Evolutionary conservation across 495 filamentous ascomycete genomes (phyloP), one percentile per base, ranked within the genome.

Genomic region (Talaromyces liani): DNA sequence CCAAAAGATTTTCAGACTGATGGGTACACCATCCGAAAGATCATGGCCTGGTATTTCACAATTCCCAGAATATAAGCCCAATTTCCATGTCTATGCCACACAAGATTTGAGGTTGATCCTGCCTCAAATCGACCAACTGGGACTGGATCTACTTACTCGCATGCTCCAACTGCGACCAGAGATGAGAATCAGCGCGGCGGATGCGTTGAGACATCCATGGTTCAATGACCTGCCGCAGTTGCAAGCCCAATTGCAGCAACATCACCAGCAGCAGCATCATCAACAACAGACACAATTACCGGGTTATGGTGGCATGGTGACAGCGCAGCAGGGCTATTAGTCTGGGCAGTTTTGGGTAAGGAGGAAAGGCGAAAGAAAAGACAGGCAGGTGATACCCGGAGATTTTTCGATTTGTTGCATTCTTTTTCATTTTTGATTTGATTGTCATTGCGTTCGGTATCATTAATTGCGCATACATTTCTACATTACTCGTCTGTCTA

Each of bases 131-230:
- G 94, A 98, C 67, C 85, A 83, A 6, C 68, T 88, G 45, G 94
- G 93, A 1, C 82, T 98, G 71, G 91, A 96, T 69, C 78, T 98
- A 34, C 77, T 98, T 63, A 86, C 87, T 67, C 81, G 88, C 25
- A 97, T 98, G 94, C 83, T 98, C 36, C 93, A 97, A 68, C 78
- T 98, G 36, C 84, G 94, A 41, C 94, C 94, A 5, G 94, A 98
- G 71, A 89, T 96, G 80, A 85, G 94, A 31, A 88, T 96, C 68
- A 89, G 88, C 61, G 94, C 94, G 9, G 77, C 85, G 63, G 89
- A 92, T 63, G 93, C 93, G 4, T 77, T 98, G 60, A 81, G 85
- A 65, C 95, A 98, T 73, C 89, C 86, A 2, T 98, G 94, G 94
- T 98, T 98, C 75, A 76, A 82, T 64, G 88, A 88, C 71, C 72